Base-by-base conservation (phyloP, 306 rosid species). In the Alnus glutinosa region DNA sequence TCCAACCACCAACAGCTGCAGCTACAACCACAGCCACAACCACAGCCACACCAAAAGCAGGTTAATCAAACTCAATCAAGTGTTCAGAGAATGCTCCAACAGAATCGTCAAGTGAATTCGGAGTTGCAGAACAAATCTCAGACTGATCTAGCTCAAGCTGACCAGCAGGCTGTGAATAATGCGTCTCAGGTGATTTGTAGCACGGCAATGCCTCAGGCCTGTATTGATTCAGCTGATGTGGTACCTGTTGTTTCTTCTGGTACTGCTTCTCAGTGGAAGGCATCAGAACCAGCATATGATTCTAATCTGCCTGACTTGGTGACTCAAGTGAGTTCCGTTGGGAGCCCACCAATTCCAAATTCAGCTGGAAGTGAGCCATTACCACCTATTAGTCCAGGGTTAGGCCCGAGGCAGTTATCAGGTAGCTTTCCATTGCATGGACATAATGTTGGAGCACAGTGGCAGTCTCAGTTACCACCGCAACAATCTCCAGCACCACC, bases 391-490 rank as follows among this genome's bases (percentile, higher is more conserved):
- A 87, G 86, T 83, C 92, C 89, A 78, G 94, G 94, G 69, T 23
- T 89, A 71, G 91, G 89, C 70, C 79, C 94, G 50, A 88, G 88
- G 66, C 92, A 89, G 80, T 71, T 82, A 63, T 86, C 98, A 49
- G 90, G 84, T 81, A 83, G 83, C 82, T 81, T 93, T 75, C 78
- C 92, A 42, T 77, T 92, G 77, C 98, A 90, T 72, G 88, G 94
- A 75, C 93, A 83, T 84, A 91, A 82, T 80, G 86, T 90, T 77
- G 96, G 91, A 78, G 79, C 79, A 2, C 96, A 90, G 85, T 87
- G 94, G 93, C 92, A 85, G 76, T 92, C 90, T 73, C 89, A 86
- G 85, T 79, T 61, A 76, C 61, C 84, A 30, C 77, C 77, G 42
- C 89, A 92, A 75, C 92, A 88, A 74, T 80, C 97, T 81, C 86